These are phyloP conservation scores for Papiliotrema fonsecae DNA, from an alignment of 1,284 basidiomycete genomes.

Conservation along the genomic window DNA sequence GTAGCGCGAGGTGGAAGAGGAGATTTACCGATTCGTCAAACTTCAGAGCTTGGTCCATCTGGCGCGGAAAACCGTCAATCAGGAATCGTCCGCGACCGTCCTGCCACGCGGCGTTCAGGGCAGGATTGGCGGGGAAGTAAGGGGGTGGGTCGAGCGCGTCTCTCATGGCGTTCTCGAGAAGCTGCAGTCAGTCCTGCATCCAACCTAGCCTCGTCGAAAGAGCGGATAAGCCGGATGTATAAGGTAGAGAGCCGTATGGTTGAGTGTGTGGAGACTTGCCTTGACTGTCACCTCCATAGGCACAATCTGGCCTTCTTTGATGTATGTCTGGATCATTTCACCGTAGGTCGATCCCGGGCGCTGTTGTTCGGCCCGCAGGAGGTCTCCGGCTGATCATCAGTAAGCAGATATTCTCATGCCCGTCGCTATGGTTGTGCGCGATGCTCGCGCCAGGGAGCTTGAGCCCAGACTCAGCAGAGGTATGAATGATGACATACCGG, in stretches of 20 bases:
- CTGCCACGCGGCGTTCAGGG: constrained; percentile 56
- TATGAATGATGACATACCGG: no score
- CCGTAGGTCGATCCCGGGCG: constrained; percentile 82
- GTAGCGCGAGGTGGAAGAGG: background rate
- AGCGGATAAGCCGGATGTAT: no score
- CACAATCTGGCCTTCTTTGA: constrained; percentile 90
- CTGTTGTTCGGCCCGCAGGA: constrained; percentile 88
- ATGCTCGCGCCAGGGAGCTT: no score
- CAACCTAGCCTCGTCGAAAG: no score
- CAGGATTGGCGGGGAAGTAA: constrained; percentile 16
- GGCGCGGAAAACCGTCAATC: constrained; percentile 95
- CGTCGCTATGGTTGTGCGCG: no score
- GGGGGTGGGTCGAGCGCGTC: constrained; percentile 54
- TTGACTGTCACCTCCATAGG: constrained; percentile 97
- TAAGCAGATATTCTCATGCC: background rate
- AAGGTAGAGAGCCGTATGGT: no score
- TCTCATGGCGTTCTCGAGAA: constrained; percentile 89
- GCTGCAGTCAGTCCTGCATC: constrained; percentile 31
- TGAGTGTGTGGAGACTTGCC: no score
- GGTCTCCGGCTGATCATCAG: constrained; percentile 72
- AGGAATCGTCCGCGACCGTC: constrained; percentile 79
- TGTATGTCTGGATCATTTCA: constrained; percentile 79
- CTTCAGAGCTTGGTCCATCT: constrained; percentile 95
- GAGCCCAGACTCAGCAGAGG: no score
- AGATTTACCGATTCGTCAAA: constrained; percentile 79